phyloP scores from a whole-genome alignment of 1,284 basidiomycete genomes.

The Inonotus obliquus region DNA sequence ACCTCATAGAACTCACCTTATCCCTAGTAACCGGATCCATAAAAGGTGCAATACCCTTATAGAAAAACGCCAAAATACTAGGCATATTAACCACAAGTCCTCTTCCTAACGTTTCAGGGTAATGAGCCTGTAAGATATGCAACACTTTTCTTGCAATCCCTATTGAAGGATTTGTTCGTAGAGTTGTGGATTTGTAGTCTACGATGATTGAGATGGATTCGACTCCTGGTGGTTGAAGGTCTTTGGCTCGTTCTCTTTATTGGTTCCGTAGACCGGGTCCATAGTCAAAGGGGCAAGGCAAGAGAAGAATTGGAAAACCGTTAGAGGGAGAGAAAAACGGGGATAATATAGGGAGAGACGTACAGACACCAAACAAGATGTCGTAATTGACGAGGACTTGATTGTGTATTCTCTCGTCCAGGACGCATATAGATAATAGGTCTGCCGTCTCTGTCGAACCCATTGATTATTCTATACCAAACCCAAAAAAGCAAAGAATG shows the following conservation, averaged over 20 bases:
- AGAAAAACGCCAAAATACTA: slow-evolving; percentile 76
- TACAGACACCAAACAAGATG: slow-evolving; percentile 83
- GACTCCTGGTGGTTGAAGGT: slow-evolving; percentile 79
- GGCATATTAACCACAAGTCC: slow-evolving; percentile 86
- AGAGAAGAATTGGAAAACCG: too few species aligned
- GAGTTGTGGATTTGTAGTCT: slow-evolving; percentile 78
- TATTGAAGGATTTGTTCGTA: slow-evolving; percentile 78
- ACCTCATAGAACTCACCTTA: slow-evolving; percentile 55
- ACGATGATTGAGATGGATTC: slow-evolving; percentile 79
- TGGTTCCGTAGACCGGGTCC: background rate
- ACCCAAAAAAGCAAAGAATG: background rate
- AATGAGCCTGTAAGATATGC: slow-evolving; percentile 86
- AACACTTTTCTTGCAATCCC: slow-evolving; percentile 76
- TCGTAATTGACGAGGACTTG: slow-evolving; percentile 69
- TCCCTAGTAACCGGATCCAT: slow-evolving; percentile 87
- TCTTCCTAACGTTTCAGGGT: slow-evolving; percentile 84
- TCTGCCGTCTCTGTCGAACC: slow-evolving; percentile 78
- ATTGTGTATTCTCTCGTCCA: slow-evolving; percentile 76
- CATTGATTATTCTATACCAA: slow-evolving; percentile 60
- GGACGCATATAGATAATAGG: slow-evolving; percentile 84
- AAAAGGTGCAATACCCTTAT: slow-evolving; percentile 83
- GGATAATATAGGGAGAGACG: slow-evolving; percentile 29
- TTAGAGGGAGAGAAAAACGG: background rate
- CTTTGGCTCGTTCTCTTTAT: slow-evolving; percentile 76
- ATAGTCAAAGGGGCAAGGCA: too few species aligned